These are phyloP conservation scores for Sphaceloma murrayae DNA, from an alignment of 2,329 filamentous ascomycete species.

Conservation along the genomic window DNA sequence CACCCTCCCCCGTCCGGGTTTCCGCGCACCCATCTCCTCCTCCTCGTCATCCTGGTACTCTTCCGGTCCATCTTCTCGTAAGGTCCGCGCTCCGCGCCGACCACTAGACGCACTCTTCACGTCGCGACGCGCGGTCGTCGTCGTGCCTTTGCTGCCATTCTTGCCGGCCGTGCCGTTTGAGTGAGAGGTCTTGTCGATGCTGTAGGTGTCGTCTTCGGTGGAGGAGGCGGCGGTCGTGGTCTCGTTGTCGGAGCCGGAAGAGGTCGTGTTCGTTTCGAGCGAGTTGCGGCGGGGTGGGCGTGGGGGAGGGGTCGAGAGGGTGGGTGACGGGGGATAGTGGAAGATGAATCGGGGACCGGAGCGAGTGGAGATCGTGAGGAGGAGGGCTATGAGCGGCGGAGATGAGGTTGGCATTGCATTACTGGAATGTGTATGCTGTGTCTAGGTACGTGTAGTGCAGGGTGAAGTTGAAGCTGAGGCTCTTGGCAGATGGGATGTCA, in stretches of 20 bases:
- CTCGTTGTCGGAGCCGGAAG: constrained; percentile 1
- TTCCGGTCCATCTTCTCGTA: constrained; percentile 19
- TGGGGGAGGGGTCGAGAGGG: constrained; percentile 20
- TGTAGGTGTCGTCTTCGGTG: constrained; percentile 13
- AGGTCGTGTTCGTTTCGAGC: constrained; percentile 30
- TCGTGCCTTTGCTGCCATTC: neutral
- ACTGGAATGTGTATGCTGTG: neutral
- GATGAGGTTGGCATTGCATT: constrained; percentile 22
- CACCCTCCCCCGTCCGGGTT: neutral
- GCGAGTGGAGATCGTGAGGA: constrained; percentile 64
- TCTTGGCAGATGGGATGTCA: neutral
- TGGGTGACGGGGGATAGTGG: constrained; percentile 61
- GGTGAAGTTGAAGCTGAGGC: constrained; percentile 5
- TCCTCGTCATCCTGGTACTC: constrained; percentile 20
- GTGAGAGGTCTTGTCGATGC: constrained; percentile 13
- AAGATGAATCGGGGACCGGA: constrained; percentile 77
- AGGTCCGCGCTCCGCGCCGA: constrained; percentile 16
- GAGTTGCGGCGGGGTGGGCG: constrained; percentile 58
- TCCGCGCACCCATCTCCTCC: constrained; percentile 1
- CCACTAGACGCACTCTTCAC: constrained; percentile 1
- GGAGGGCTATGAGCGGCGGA: constrained; percentile 56
- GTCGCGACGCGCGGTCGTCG: neutral
- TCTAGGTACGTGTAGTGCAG: neutral
- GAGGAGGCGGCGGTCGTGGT: constrained; percentile 7
- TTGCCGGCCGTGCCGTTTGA: constrained; percentile 2